Base-by-base conservation (phyloP, 306 rosid genomes). In the Betula pendula region DNA sequence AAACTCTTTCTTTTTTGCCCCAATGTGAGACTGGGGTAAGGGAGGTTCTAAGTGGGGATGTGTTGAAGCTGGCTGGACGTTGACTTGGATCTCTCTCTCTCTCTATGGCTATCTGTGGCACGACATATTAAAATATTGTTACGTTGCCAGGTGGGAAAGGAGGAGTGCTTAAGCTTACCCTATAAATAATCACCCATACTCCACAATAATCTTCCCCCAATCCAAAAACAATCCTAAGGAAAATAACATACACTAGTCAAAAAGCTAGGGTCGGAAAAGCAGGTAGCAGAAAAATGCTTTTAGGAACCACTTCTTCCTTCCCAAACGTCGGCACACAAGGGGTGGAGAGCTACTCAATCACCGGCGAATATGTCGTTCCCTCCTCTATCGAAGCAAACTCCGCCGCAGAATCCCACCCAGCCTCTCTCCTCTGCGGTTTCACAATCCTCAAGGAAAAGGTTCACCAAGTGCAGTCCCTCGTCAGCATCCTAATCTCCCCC, bases 21-120 rank as follows among this genome's bases (percentile, higher is more conserved):
- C 85, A 87, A 65, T 85, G 84, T n/a, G n/a, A n/a, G n/a, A n/a
- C n/a, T n/a, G n/a, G n/a, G n/a, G n/a, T n/a, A n/a, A 76, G 96
- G 97, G 75, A 92, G 97, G 97, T 78, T 55, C n/a, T 82, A 92
- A 56, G 33, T 83, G 91, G 95, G 98, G 84, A 66, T 87, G 63
- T 69, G 72, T 73, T 74, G 45, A 17, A 47, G 19, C 24, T 60
- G 22, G 13, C 29, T 67, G 27, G 8, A 73, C 59, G 79, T 89
- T 91, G 96, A 92, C 98, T 83, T 86, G 59, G 35, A 49, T 59
- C 25, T 50, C 78, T 66, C 51, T 53, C 20, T 79, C 35, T 71
- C 38, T 25, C 29, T 75, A n/a, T n/a, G n/a, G n/a, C 51, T 45
- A 51, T 53, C 7, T 8, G 19, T 66, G 63, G 15, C 55, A 75